These are phyloP conservation scores for Aureobasidium leucospermi DNA, from an alignment of 2,329 filamentous ascomycete species.

Conservation along the genomic window DNA sequence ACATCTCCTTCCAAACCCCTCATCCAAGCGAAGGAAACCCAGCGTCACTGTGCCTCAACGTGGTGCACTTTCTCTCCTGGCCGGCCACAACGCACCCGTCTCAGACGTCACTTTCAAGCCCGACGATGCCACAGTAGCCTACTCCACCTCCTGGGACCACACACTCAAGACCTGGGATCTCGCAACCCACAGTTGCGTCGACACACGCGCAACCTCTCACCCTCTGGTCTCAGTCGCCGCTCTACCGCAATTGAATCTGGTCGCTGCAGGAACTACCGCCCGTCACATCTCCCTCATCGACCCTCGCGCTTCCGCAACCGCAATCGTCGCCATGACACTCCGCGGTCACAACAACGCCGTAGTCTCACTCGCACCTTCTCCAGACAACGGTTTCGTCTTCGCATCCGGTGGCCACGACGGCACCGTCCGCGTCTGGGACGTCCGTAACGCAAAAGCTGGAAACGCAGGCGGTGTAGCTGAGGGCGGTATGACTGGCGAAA, in stretches of 20 bases:
- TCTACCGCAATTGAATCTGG: slow-evolving; percentile 56
- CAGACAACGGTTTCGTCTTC: slow-evolving; percentile 63
- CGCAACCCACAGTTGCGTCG: slow-evolving; percentile 69
- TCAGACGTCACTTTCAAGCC: slow-evolving; percentile 80
- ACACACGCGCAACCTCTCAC: slow-evolving; percentile 75
- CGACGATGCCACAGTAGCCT: slow-evolving; percentile 77
- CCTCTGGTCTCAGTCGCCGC: slow-evolving; percentile 73
- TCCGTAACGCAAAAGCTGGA: slow-evolving; percentile 42
- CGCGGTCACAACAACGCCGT: slow-evolving; percentile 76
- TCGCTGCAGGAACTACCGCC: slow-evolving; percentile 72
- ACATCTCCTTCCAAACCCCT: slow-evolving; percentile 57
- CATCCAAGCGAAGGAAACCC: slow-evolving; percentile 68
- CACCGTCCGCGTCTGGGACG: slow-evolving; percentile 89
- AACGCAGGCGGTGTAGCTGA: slow-evolving; percentile 42
- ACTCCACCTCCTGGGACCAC: slow-evolving; percentile 88
- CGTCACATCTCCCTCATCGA: slow-evolving; percentile 91
- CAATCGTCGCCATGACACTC: slow-evolving; percentile 81
- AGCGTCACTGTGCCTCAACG: slow-evolving; percentile 53
- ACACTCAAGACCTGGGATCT: slow-evolving; percentile 86
- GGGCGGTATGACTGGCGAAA: slow-evolving; percentile 54
- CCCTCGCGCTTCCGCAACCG: slow-evolving; percentile 68
- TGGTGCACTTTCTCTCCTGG: slow-evolving; percentile 68
- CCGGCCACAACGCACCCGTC: slow-evolving; percentile 65
- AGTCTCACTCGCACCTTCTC: slow-evolving; percentile 51
- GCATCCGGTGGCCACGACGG: slow-evolving; percentile 89